These are phyloP conservation scores for Schizochytrium sp. DNA, from an alignment of 108 stramenopile species.

Conservation along the genomic window DNA sequence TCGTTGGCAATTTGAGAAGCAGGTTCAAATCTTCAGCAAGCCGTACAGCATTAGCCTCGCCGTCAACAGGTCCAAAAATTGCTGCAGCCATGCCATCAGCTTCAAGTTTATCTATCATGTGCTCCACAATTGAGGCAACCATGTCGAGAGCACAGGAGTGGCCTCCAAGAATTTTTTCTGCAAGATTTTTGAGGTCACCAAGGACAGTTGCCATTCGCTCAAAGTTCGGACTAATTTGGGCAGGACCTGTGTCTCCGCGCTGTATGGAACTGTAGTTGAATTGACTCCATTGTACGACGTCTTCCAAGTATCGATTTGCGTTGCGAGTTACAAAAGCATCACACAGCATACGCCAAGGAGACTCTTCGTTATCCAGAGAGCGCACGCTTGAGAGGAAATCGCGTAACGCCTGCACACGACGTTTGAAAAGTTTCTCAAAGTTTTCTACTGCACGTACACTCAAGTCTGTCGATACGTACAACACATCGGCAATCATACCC, in stretches of 20 bases:
- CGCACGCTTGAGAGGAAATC: background rate
- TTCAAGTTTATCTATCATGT: conserved; percentile 45
- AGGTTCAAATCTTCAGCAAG: conserved; percentile 51
- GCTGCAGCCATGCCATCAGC: conserved; percentile 28
- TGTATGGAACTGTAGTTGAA: conserved; percentile 30
- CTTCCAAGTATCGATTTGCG: background rate
- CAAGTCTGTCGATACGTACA: conserved; percentile 32
- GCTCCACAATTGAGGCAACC: conserved; percentile 48
- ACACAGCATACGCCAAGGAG: conserved; percentile 52
- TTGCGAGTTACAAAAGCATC: conserved; percentile 59
- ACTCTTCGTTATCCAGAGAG: conserved; percentile 32
- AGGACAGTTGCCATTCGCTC: conserved; percentile 18
- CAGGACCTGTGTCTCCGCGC: background rate
- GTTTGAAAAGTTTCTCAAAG: conserved; percentile 53
- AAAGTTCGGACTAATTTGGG: conserved; percentile 18
- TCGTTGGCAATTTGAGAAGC: background rate
- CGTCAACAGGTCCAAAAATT: conserved; percentile 54
- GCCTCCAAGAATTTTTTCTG: background rate
- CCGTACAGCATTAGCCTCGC: background rate
- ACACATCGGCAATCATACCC: conserved; percentile 54
- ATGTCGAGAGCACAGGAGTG: conserved; percentile 56
- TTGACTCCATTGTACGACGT: conserved; percentile 54
- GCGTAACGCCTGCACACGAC: conserved; percentile 24
- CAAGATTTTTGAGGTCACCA: background rate
- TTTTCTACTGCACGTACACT: background rate